phyloP scores from a whole-genome alignment of 1,284 basidiomycete species.

The Amylostereum areolatum region DNA sequence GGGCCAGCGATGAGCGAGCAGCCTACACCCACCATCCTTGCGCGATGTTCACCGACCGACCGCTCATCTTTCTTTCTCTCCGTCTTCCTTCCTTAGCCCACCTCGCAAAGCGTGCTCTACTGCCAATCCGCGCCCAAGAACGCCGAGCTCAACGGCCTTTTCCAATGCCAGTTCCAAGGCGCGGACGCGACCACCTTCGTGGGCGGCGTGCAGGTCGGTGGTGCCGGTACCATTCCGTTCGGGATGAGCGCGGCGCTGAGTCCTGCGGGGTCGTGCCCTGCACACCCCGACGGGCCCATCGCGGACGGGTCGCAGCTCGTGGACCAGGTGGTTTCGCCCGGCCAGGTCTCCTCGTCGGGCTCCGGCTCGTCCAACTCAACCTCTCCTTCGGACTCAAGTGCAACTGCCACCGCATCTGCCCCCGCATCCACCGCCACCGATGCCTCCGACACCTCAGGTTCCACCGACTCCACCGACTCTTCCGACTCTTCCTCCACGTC shows the following conservation, averaged over 20 bases:
- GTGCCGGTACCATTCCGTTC: slow-evolving; percentile 31
- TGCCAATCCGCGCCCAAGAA: slow-evolving; percentile 35
- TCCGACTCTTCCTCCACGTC: slow-evolving; percentile 11
- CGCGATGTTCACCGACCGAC: no score
- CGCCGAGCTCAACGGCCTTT: slow-evolving; percentile 32
- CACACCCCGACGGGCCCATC: slow-evolving; percentile 30
- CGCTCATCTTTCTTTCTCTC: background rate
- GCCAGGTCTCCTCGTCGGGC: slow-evolving; percentile 2
- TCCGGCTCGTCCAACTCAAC: background rate
- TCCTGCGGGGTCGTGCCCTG: slow-evolving; percentile 35
- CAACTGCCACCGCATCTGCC: slow-evolving; percentile 4
- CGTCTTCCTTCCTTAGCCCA: slow-evolving; percentile 18
- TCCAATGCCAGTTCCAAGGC: slow-evolving; percentile 37
- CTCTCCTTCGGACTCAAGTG: slow-evolving; percentile 8
- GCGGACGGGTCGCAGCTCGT: slow-evolving; percentile 47
- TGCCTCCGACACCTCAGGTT: no score
- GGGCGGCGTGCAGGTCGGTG: slow-evolving; percentile 22
- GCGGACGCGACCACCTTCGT: slow-evolving; percentile 27
- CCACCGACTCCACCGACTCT: slow-evolving; percentile 1
- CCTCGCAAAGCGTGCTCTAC: slow-evolving; percentile 27
- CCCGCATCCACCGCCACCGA: slow-evolving; percentile 15
- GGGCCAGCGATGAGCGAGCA: no score
- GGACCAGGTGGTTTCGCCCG: slow-evolving; percentile 14
- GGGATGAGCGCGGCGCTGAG: slow-evolving; percentile 25
- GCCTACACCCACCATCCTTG: no score